Percentiles rank a stretch among this genome's conserved stretches.
Evolutionary conservation across 2,329 filamentous ascomycete species (phyloP).

Genomic region (Penicillium sp.): DNA sequence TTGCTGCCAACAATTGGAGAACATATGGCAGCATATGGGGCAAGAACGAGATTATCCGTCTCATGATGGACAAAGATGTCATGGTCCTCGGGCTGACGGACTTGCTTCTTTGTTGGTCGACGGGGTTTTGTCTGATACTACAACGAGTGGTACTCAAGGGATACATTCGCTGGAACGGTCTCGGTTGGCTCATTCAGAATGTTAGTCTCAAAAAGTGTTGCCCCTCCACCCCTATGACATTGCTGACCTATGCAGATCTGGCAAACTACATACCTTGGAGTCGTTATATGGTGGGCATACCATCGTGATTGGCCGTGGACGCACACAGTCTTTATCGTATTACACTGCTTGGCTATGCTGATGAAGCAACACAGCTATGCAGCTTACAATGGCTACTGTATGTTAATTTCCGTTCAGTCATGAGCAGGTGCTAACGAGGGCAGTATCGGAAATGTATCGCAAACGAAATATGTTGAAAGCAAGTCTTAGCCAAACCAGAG

Average conservation of each 20-base stretch:
- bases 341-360: conserved; percentile 72
- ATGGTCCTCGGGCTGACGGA: conserved; percentile 60
- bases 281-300: conserved; percentile 64
- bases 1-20: conserved; percentile 67
- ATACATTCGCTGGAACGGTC: conserved; percentile 65
- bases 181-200: conserved; percentile 73
- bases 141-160: conserved; percentile 61
- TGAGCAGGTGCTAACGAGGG: not conserved
- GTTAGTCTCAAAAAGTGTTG: conserved; percentile 37
- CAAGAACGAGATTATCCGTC: conserved; percentile 67
- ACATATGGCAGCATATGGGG: conserved; percentile 68
- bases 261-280: conserved; percentile 64
- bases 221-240: too few species aligned
- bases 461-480: conserved; percentile 39
- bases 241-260: conserved; percentile 54
- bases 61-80: conserved; percentile 63
- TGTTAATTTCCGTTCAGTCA: conserved; percentile 14
- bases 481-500: conserved; percentile 8
- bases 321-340: conserved; percentile 69
- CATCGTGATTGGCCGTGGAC: conserved; percentile 80
- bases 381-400: conserved; percentile 72
- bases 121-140: conserved; percentile 64
- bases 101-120: conserved; percentile 66
- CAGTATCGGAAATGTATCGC: conserved; percentile 60
- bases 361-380: conserved; percentile 76